Evolutionary conservation across 768 basidiomycete species (phyloP).

Genomic region (Russula abietina): DNA sequence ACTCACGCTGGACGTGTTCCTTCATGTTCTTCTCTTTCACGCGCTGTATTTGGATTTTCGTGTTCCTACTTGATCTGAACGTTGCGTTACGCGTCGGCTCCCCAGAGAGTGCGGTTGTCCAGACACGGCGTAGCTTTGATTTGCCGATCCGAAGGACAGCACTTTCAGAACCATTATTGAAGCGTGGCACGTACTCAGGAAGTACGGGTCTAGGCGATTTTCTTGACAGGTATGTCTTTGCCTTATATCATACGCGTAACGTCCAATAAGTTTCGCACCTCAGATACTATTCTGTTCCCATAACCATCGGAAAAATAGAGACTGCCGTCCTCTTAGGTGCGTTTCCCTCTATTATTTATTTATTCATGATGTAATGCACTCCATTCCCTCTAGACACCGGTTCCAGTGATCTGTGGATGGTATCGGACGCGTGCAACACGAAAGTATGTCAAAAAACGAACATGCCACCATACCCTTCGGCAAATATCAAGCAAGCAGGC

Average conservation of each 20-base stretch:
- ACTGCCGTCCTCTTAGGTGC: constrained; percentile 21
- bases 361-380: no score
- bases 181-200: constrained; percentile 16
- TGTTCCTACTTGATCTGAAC: neutral
- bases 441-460: constrained; percentile 7
- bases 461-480: constrained; percentile 19
- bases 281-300: constrained; percentile 20
- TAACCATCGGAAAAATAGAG: constrained; percentile 14
- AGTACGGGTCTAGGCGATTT: constrained; percentile 21
- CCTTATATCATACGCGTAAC: no score
- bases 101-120: neutral
- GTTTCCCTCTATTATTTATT: neutral
- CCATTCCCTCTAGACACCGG: constrained; percentile 18
- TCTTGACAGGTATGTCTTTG: constrained; percentile 15
- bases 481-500: constrained; percentile 25
- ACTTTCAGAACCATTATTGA: neutral
- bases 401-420: constrained; percentile 23
- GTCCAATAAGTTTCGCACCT: neutral
- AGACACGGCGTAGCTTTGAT: constrained; percentile 10
- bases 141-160: constrained; percentile 13
- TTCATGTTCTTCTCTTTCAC: constrained; percentile 5
- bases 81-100: constrained; percentile 9
- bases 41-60: constrained; percentile 1
- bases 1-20: constrained; percentile 18
- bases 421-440: constrained; percentile 17